phyloP scores from a whole-genome alignment of 139 green algal genomes.

The Chlorella vulgaris region DNA sequence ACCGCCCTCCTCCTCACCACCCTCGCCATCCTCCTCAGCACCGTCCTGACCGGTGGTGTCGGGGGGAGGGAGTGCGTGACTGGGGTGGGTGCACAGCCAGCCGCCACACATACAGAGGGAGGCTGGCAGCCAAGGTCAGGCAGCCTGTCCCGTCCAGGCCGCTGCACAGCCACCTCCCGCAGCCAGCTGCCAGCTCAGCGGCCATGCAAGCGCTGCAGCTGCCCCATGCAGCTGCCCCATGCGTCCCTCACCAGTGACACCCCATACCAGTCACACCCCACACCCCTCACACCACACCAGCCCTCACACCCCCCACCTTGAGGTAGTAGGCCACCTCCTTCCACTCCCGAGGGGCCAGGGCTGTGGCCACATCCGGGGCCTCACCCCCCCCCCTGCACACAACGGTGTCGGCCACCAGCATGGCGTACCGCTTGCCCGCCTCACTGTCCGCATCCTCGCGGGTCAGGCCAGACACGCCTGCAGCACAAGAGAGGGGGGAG shows the following conservation, averaged over 20 bases:
- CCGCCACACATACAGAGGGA: too few species aligned
- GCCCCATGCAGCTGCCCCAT: too few species aligned
- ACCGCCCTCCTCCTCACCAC: conserved; percentile 53
- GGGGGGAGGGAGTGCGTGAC: too few species aligned
- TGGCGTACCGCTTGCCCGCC: conserved; percentile 54
- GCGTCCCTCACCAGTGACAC: too few species aligned
- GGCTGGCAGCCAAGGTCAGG: neutral
- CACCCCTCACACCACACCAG: neutral
- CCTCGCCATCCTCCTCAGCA: too few species aligned
- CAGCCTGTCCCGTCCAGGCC: too few species aligned
- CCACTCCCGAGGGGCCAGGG: conserved; percentile 57
- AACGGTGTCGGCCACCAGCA: conserved; percentile 92
- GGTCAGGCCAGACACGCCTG: conserved; percentile 42
- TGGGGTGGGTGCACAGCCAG: too few species aligned
- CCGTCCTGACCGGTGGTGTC: neutral
- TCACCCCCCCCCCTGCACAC: conserved; percentile 60
- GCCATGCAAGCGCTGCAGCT: too few species aligned
- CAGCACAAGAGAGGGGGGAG: neutral
- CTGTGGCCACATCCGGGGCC: conserved; percentile 71
- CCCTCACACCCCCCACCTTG: conserved; percentile 25
- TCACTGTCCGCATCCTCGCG: conserved; percentile 29
- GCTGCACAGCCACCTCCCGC: too few species aligned
- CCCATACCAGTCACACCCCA: neutral
- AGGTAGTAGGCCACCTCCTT: conserved; percentile 74
- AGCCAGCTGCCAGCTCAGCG: too few species aligned